A percentile compares a stretch with the other conserved stretches of the same genome.
These are phyloP conservation scores for Pholiota microspora DNA, from an alignment of 768 basidiomycete species.

Conservation along the genomic window DNA sequence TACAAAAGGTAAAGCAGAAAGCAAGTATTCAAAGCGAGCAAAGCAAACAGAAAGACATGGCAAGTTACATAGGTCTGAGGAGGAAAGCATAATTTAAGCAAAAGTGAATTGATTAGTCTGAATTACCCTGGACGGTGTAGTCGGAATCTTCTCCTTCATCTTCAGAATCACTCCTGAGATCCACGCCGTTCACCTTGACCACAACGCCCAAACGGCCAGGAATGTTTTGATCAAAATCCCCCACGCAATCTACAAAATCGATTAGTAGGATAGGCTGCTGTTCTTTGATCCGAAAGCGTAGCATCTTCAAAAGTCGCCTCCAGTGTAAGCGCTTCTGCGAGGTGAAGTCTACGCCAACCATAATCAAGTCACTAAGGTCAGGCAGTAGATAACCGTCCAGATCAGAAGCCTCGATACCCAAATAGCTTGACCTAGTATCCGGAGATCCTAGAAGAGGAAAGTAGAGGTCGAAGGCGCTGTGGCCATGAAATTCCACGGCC, in stretches of 20 bases:
- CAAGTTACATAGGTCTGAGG: no score
- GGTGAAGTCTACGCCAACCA: neutral
- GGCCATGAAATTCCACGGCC: neutral
- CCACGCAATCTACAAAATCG: neutral
- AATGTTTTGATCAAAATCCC: neutral
- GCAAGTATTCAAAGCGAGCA: no score
- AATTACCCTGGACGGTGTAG: constrained; percentile 16
- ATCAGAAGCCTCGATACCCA: neutral
- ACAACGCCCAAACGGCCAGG: constrained; percentile 9
- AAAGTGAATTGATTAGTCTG: neutral
- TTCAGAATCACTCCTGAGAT: constrained; percentile 8
- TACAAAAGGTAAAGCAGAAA: no score
- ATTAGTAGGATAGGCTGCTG: neutral
- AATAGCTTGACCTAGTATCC: neutral
- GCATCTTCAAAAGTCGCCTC: neutral
- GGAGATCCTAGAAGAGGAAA: neutral
- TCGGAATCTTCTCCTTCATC: constrained; percentile 14
- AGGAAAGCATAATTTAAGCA: no score
- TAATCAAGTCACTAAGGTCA: neutral
- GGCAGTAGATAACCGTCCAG: neutral
- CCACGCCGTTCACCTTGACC: constrained; percentile 14
- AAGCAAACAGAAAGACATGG: no score
- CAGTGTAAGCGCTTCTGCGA: neutral
- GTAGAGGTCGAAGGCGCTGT: neutral
- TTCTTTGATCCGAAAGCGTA: neutral